Percentiles rank a stretch among this genome's conserved stretches.
Conservation (phyloP, 2,329 filamentous ascomycete species). For the Fusarium sp. region DNA sequence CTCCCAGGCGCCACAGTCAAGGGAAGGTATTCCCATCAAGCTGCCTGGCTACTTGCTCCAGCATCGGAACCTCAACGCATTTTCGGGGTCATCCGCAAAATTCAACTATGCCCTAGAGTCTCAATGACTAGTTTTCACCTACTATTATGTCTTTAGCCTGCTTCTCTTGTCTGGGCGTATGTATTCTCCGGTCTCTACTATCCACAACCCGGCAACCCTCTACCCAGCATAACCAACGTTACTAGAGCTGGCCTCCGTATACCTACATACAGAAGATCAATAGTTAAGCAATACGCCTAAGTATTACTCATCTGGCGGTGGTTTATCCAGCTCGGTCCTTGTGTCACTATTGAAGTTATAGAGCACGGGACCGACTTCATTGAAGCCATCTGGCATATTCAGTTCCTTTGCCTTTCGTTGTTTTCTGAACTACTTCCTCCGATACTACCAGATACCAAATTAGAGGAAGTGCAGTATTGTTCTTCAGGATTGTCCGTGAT, state of each 20-base stretch:
- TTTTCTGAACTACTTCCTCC: neutral
- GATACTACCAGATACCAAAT: neutral
- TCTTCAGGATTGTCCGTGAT: neutral
- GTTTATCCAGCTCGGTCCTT: neutral
- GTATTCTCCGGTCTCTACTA: neutral
- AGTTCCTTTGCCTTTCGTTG: neutral
- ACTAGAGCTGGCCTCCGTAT: neutral
- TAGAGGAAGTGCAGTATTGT: neutral
- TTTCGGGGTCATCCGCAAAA: neutral
- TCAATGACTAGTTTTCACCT: neutral
- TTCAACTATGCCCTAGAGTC: neutral
- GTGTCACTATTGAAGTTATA: neutral
- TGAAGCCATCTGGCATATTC: neutral
- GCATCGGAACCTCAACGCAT: neutral
- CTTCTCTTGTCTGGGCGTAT: neutral
- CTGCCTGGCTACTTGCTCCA: neutral
- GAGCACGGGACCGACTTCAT: neutral
- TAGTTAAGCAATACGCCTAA: neutral
- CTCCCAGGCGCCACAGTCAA: neutral
- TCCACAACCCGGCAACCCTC: neutral
- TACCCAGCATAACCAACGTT: neutral
- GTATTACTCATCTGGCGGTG: too few species aligned
- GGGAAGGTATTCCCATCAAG: neutral
- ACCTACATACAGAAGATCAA: neutral
- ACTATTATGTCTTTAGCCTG: rapidly evolving